These are phyloP conservation scores for Hypoxylon sp. DNA, from an alignment of 2,329 filamentous ascomycete genomes.

Conservation along the genomic window DNA sequence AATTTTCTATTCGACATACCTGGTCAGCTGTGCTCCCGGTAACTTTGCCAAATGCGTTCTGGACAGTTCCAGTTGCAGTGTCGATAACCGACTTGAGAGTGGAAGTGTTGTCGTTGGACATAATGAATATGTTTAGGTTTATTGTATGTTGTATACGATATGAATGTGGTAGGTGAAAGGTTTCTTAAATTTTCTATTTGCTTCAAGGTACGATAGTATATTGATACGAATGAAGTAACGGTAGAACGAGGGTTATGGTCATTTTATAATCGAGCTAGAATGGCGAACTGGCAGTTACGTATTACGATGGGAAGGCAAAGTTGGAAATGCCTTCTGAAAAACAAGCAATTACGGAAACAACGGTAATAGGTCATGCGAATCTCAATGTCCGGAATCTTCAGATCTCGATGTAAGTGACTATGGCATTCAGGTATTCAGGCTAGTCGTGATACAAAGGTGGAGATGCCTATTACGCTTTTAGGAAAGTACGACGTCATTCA, in stretches of 20 bases:
- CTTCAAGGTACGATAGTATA: neutral
- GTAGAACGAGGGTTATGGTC: conserved; percentile 6
- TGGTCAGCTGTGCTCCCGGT: conserved; percentile 81
- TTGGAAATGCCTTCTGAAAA: conserved; percentile 11
- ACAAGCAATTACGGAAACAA: conserved; percentile 24
- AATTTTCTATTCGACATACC: conserved; percentile 54
- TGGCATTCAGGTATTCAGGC: conserved; percentile 33
- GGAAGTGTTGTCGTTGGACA: conserved; percentile 71
- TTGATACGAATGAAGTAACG: neutral
- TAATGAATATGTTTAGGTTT: conserved; percentile 52
- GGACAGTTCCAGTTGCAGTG: conserved; percentile 78
- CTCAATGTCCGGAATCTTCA: conserved; percentile 18
- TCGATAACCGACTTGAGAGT: conserved; percentile 85
- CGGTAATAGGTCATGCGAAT: conserved; percentile 15
- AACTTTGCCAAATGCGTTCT: conserved; percentile 78
- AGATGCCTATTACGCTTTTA: conserved; percentile 42
- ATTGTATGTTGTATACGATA: conserved; percentile 14
- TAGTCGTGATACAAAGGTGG: conserved; percentile 20
- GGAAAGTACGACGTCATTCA: conserved; percentile 46
- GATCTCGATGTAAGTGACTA: conserved; percentile 42
- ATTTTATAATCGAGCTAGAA: conserved; percentile 23
- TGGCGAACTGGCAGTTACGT: conserved; percentile 8
- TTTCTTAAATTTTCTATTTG: neutral
- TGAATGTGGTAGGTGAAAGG: neutral
- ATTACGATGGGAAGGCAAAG: conserved; percentile 20